Evolutionary conservation across 1,139 yeast genomes (phyloP).

Genomic region (Yamadazyma jaroonii): DNA sequence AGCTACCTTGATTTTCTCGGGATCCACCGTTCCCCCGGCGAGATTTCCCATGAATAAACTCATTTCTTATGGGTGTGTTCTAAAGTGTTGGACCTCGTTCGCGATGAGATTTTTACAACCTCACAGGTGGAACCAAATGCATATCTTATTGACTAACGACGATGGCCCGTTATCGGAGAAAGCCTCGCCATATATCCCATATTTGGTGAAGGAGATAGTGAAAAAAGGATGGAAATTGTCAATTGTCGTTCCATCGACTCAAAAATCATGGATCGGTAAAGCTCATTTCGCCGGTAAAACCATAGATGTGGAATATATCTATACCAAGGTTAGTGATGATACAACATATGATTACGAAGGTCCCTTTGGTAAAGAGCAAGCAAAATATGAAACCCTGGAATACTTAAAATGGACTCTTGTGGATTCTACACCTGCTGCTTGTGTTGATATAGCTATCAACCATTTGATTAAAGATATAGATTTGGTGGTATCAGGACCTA

Average conservation of each 20-base stretch:
- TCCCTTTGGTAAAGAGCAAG: not conserved
- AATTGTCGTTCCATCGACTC: conserved; percentile 77
- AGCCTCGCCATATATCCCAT: conserved; percentile 84
- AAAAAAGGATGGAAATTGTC: conserved; percentile 82
- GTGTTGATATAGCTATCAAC: conserved; percentile 86
- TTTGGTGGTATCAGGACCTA: conserved; percentile 90
- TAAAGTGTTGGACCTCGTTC: not conserved
- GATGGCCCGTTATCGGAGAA: conserved; percentile 88
- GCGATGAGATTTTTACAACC: conserved; percentile 3
- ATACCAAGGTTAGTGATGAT: conserved; percentile 27
- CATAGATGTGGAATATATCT: conserved; percentile 65
- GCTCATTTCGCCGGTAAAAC: conserved; percentile 92
- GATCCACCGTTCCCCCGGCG: conserved; percentile 52
- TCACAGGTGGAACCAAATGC: conserved; percentile 35
- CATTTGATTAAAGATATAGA: conserved; percentile 62
- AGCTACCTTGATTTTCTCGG: conserved; percentile 67
- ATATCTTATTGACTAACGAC: conserved; percentile 72
- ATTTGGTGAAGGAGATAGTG: conserved; percentile 68
- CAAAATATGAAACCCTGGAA: conserved; percentile 10
- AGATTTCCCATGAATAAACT: conserved; percentile 55
- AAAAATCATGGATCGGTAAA: conserved; percentile 94
- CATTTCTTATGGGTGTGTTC: conserved; percentile 32
- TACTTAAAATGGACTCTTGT: conserved; percentile 80
- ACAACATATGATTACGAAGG: not conserved
- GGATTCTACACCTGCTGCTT: conserved; percentile 94